Base-by-base conservation (phyloP, 495 filamentous ascomycete species). In the Chaetomium fimeti region DNA sequence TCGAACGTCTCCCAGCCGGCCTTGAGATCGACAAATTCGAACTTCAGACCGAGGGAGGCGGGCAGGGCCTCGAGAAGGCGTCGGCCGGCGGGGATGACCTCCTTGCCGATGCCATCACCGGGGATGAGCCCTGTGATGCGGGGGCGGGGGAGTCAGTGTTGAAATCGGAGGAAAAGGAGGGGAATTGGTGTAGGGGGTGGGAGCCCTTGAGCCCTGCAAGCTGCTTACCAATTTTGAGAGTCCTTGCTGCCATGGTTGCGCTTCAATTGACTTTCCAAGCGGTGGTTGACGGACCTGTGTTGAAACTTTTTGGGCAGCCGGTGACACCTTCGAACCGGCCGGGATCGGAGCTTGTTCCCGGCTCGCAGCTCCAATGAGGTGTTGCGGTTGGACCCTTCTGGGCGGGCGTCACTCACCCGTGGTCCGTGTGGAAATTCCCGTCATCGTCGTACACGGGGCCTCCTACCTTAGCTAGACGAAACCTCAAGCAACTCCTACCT, bases 101-200 rank as follows among this genome's bases (percentile, higher is more conserved):
- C 94, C 72, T 90, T 91, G 76, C 94, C 94, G 77, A 98, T 98
- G 76, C 94, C 94, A 81, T 98, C 94, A 75, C 94, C 94, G 76
- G 94, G 91, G 71, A 98, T 97, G 74, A 98, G 89, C 73, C 92
- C 93, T 95, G 69, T 36, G 32, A 9, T 36, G 32, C n/a, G n/a
- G n/a, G n/a, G n/a, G n/a, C n/a, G 32, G 32, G 48, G 2, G 47
- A 25, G 29, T 53, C 70, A 20, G n/a, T 54, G 57, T 54, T 27
- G 52, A 29, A 27, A 32, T 32, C 57, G 24, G 15, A 3, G 38
- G 57, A n/a, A 7, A 51, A 13, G 25, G 48, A 24, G 18, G 32
- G n/a, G 13, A 48, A 40, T 32, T 29, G 45, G 8, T 53, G n/a
- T 36, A 22, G 6, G 3, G 6, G 20, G 6, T 32, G 9, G 1